Percentiles rank a stretch among this genome's conserved stretches.
Evolutionary conservation across 2,329 filamentous ascomycete species (phyloP).

Genomic region (Diplodia mutila): DNA sequence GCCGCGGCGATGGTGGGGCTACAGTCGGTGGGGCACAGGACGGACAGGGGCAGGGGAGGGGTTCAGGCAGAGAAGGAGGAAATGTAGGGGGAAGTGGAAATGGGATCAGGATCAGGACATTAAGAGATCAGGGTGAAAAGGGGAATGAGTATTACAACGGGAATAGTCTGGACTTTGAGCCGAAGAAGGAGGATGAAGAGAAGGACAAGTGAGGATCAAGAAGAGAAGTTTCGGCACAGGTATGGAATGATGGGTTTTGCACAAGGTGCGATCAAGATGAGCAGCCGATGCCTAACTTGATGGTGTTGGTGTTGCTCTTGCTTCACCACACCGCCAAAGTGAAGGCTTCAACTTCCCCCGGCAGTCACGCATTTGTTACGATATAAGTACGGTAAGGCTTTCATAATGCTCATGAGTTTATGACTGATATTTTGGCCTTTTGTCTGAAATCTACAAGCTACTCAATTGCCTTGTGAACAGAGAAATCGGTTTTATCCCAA

Average conservation of each 20-base stretch:
- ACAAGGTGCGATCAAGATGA: neutral
- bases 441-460: neutral
- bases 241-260: neutral
- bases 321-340: neutral
- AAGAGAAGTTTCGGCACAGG: neutral
- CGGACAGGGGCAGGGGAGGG: slow-evolving; percentile 36
- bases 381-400: neutral
- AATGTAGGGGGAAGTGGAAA: slow-evolving; percentile 16
- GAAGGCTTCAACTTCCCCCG: neutral
- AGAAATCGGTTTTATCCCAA: neutral
- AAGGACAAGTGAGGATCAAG: neutral
- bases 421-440: neutral
- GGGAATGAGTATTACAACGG: slow-evolving; percentile 80
- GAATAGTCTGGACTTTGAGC: slow-evolving; percentile 78
- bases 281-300: neutral
- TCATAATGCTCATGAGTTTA: neutral
- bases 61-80: slow-evolving; percentile 31
- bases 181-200: slow-evolving; percentile 43
- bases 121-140: slow-evolving; percentile 50
- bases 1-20: neutral
- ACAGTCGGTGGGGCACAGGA: neutral
- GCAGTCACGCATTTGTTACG: neutral
- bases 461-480: neutral
- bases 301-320: neutral
- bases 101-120: slow-evolving; percentile 47